phyloP scores from a whole-genome alignment of 768 basidiomycete species.

The Auricularia sp. region DNA sequence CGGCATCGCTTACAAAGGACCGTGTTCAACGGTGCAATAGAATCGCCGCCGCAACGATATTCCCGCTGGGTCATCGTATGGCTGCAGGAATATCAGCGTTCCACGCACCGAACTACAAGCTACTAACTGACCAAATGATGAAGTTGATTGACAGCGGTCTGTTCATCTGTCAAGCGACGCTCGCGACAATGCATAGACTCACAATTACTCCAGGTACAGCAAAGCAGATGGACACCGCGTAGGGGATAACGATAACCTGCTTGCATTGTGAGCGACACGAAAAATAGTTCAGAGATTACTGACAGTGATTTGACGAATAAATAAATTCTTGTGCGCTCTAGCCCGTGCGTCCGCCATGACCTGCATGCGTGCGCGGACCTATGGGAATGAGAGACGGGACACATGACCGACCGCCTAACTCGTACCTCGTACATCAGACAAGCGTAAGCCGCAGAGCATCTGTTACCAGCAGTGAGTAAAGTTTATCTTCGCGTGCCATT shows the following conservation, averaged over 20 bases:
- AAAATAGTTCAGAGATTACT: background rate
- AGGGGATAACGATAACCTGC: background rate
- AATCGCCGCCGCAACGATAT: background rate
- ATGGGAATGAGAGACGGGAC: too few relatives aligned
- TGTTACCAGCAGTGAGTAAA: background rate
- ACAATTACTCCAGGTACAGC: background rate
- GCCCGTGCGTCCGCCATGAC: too few relatives aligned
- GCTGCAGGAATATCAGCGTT: background rate
- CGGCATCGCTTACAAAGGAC: background rate
- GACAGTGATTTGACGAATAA: too few relatives aligned
- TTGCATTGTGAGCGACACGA: background rate
- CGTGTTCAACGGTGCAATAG: background rate
- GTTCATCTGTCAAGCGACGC: background rate
- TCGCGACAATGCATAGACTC: background rate
- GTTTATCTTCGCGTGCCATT: background rate
- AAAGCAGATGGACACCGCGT: background rate
- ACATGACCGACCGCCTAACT: background rate
- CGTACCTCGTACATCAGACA: background rate
- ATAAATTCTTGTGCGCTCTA: too few relatives aligned
- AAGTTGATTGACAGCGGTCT: background rate
- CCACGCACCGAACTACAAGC: background rate
- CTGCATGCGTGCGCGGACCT: too few relatives aligned
- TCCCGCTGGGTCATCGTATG: background rate
- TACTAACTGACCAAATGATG: background rate
- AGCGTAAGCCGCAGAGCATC: background rate